phyloP scores from a whole-genome alignment of 2,329 filamentous ascomycete genomes.

The Apiospora malaysiana region DNA sequence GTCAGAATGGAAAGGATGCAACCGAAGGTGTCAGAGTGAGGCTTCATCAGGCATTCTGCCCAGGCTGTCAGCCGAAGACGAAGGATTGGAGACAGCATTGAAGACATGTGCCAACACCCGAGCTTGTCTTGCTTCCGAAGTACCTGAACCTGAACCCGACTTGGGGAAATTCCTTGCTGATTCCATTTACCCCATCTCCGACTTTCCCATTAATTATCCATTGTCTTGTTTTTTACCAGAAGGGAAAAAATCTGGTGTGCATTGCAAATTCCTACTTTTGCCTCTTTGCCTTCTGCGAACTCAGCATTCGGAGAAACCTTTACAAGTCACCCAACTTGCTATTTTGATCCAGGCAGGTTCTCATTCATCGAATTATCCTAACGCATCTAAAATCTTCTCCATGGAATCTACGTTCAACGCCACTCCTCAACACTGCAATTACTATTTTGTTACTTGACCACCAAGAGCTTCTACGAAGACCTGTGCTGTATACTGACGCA shows the following conservation, averaged over 20 bases:
- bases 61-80: neutral
- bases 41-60: neutral
- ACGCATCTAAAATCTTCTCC: neutral
- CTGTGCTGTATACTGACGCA: neutral
- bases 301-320: neutral
- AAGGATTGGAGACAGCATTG: neutral
- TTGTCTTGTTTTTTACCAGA: conserved; percentile 7
- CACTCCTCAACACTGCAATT: neutral
- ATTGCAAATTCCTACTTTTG: conserved; percentile 13
- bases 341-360: neutral
- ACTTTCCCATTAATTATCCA: neutral
- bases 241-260: conserved; percentile 14
- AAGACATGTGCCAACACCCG: conserved; percentile 7
- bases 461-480: neutral
- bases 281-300: neutral
- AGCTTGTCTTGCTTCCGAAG: conserved; percentile 13
- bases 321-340: neutral
- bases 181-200: neutral
- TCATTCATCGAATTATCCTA: neutral
- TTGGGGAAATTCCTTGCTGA: conserved; percentile 1
- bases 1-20: conserved; percentile 1
- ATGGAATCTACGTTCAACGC: conserved; percentile 13
- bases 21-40: neutral
- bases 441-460: conserved; percentile 10
- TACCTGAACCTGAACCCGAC: neutral